Evolutionary conservation across 2,329 filamentous ascomycete species (phyloP).

Genomic region (Claviceps sorghi): DNA sequence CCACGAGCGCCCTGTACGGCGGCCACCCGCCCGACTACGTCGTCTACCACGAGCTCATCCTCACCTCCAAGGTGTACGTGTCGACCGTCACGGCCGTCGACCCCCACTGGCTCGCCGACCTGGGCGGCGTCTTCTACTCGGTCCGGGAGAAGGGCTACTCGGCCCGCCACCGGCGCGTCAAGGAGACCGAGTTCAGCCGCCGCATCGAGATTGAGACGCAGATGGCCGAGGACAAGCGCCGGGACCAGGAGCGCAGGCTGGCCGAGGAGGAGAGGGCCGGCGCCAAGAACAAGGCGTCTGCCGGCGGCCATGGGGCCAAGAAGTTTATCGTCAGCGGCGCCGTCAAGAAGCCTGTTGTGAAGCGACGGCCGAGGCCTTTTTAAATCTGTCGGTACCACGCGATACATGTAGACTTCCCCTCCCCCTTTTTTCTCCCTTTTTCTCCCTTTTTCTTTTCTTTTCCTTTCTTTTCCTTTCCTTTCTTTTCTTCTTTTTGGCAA

Average conservation of each 20-base stretch:
- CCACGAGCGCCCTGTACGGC: slow-evolving; percentile 84
- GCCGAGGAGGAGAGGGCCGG: slow-evolving; percentile 31
- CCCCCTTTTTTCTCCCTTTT: too few relatives aligned
- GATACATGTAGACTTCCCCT: too few relatives aligned
- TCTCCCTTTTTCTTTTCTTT: too few relatives aligned
- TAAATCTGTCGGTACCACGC: too few relatives aligned
- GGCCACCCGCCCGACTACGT: slow-evolving; percentile 95
- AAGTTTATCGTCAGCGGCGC: slow-evolving; percentile 48
- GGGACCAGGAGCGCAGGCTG: slow-evolving; percentile 42
- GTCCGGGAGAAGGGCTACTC: slow-evolving; percentile 97
- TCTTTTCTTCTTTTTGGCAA: too few relatives aligned
- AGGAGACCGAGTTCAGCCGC: slow-evolving; percentile 80
- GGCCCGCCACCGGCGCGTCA: slow-evolving; percentile 68
- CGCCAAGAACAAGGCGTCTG: slow-evolving; percentile 19
- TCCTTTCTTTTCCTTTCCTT: too few relatives aligned
- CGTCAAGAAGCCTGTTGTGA: slow-evolving; percentile 45
- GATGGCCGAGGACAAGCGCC: slow-evolving; percentile 73
- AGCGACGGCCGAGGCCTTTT: slow-evolving; percentile 23
- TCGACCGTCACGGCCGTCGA: slow-evolving; percentile 92
- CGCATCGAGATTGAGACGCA: slow-evolving; percentile 87
- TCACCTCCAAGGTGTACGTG: slow-evolving; percentile 97
- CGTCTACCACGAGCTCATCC: slow-evolving; percentile 92
- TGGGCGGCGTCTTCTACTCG: slow-evolving; percentile 94
- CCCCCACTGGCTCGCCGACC: slow-evolving; percentile 89
- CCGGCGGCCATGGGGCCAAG: slow-evolving; percentile 24